These are phyloP conservation scores for Lepidium sativum DNA, from an alignment of 345 rosid species.

Conservation along the genomic window DNA sequence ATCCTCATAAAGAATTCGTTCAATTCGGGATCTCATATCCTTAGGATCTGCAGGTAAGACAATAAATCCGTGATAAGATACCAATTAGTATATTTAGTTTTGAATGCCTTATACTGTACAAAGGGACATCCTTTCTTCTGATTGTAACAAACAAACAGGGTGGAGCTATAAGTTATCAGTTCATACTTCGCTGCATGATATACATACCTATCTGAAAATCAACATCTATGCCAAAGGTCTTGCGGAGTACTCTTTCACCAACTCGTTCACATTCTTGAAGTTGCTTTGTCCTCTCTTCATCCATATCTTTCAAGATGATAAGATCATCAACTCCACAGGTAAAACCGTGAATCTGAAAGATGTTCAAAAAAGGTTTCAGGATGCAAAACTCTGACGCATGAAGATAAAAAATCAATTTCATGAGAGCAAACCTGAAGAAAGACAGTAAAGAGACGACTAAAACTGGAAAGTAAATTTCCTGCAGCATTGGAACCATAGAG, in stretches of 20 bases:
- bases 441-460: conserved; percentile 86
- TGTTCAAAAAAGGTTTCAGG: conserved; percentile 20
- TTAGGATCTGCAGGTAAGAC: conserved; percentile 45
- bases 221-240: conserved; percentile 49
- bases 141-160: conserved; percentile 14
- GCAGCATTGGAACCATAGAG: conserved; percentile 86
- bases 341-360: conserved; percentile 86
- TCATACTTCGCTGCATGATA: neutral
- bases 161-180: neutral
- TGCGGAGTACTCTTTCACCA: conserved; percentile 67
- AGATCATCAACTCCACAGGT: conserved; percentile 99
- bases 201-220: conserved; percentile 45
- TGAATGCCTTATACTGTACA: neutral
- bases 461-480: conserved; percentile 70
- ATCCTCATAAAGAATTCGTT: conserved; percentile 59
- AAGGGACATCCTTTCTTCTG: neutral
- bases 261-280: conserved; percentile 63
- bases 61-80: neutral
- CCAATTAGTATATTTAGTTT: neutral
- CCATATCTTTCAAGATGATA: conserved; percentile 56
- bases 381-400: conserved; percentile 1
- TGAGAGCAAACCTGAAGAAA: conserved; percentile 64
- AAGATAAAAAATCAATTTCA: neutral
- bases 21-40: conserved; percentile 55
- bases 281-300: conserved; percentile 56